Conservation (phyloP, 2,329 filamentous ascomycete species). For the Cercospora zeina region DNA sequence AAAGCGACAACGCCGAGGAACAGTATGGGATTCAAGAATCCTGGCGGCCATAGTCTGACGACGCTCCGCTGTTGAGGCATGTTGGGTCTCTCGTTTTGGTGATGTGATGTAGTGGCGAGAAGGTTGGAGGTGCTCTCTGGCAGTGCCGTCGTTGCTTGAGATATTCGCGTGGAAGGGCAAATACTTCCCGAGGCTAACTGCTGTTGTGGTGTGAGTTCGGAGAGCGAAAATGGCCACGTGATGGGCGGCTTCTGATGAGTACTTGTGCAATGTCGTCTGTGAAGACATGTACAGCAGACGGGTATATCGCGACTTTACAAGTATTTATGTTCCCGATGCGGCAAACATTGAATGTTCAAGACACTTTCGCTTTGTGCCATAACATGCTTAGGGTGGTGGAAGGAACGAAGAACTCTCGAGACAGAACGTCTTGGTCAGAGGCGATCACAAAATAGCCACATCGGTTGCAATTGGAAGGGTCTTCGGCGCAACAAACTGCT, state of each 20-base stretch:
- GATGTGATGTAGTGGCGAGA: neutral
- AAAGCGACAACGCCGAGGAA: conserved; percentile 12
- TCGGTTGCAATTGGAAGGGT: neutral
- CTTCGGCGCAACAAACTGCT: neutral
- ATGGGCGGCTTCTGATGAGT: neutral
- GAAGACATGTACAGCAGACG: neutral
- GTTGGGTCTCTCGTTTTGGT: neutral
- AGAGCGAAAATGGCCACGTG: neutral
- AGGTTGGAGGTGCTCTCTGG: neutral
- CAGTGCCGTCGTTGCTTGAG: neutral
- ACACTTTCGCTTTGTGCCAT: too few species aligned
- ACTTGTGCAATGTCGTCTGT: neutral
- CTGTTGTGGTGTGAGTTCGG: neutral
- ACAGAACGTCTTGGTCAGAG: too few species aligned
- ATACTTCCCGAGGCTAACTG: neutral
- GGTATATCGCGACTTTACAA: neutral
- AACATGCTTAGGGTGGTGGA: too few species aligned
- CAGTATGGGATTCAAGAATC: conserved; percentile 1
- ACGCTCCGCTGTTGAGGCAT: neutral
- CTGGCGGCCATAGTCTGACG: conserved; percentile 6
- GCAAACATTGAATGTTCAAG: too few species aligned
- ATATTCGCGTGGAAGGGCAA: neutral
- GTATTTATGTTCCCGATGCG: neutral
- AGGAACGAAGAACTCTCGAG: too few species aligned
- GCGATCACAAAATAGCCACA: neutral